Evolutionary conservation across 2,329 filamentous ascomycete species (phyloP).

Genomic region (Colletotrichum australisinense): DNA sequence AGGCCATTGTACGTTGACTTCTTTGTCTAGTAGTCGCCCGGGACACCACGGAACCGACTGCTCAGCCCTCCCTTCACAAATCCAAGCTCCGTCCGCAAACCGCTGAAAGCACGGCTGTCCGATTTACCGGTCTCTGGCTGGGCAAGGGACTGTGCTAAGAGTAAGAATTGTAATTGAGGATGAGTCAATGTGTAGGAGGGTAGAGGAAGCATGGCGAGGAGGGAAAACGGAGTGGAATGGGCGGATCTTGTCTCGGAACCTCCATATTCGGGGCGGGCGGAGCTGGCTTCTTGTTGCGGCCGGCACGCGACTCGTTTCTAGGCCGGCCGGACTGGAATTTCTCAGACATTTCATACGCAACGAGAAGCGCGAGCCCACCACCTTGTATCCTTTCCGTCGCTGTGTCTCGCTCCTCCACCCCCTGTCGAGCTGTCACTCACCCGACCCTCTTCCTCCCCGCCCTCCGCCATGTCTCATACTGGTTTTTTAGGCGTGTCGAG

Average conservation of each 20-base stretch:
- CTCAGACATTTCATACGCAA: conserved; percentile 16
- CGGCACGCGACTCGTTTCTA: conserved; percentile 19
- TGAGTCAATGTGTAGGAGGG: not conserved
- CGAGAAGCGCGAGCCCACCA: not conserved
- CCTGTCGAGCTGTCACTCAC: conserved; percentile 7
- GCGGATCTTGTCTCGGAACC: conserved; percentile 29
- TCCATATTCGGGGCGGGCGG: conserved; percentile 28
- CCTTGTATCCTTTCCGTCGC: not conserved
- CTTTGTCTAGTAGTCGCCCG: conserved; percentile 29
- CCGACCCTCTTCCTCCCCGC: conserved; percentile 1
- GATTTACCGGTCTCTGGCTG: conserved; percentile 7
- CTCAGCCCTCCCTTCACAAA: not conserved
- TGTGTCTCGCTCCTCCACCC: not conserved
- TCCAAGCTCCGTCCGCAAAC: conserved; percentile 1
- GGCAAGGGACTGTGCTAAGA: not conserved
- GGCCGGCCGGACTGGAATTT: not conserved
- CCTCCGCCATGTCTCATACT: conserved; percentile 31
- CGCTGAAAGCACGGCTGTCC: conserved; percentile 11
- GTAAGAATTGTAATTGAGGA: not conserved
- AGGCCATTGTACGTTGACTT: conserved; percentile 20
- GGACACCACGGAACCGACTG: conserved; percentile 23
- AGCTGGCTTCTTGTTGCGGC: conserved; percentile 26
- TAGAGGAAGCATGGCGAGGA: not conserved
- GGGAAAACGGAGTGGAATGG: not conserved
- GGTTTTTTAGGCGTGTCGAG: conserved; percentile 2